These are phyloP conservation scores for Clarireedia paspali DNA, from an alignment of 2,329 filamentous ascomycete genomes.

Conservation along the genomic window DNA sequence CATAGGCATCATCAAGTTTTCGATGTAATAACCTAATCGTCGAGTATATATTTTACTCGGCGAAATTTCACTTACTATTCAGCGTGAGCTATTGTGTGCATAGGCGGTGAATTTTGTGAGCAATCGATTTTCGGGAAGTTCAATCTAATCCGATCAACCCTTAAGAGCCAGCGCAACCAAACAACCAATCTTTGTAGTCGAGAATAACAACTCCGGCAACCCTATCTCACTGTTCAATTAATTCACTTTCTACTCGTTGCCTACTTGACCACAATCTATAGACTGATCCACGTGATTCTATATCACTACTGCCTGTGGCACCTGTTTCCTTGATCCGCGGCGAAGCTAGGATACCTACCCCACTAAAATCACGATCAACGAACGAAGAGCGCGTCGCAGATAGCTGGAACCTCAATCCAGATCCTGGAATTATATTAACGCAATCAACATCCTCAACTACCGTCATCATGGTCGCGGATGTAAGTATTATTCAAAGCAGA, in stretches of 20 bases:
- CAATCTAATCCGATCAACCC: no score
- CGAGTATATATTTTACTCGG: no score
- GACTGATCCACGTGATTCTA: constrained; percentile 5
- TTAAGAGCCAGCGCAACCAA: no score
- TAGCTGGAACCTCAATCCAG: neutral
- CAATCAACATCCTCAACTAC: neutral
- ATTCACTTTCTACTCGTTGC: neutral
- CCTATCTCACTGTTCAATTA: neutral
- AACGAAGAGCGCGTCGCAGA: constrained; percentile 7
- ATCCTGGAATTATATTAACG: constrained; percentile 1
- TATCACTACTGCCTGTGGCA: neutral
- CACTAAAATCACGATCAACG: constrained; percentile 6
- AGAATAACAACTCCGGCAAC: neutral
- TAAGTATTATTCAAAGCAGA: constrained; percentile 11
- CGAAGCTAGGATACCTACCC: constrained; percentile 6
- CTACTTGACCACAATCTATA: no score
- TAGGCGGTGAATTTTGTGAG: no score
- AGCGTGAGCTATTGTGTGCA: no score
- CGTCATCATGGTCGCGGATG: constrained; percentile 28
- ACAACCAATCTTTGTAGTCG: no score
- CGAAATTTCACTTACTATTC: no score
- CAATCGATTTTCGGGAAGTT: no score
- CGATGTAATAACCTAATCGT: no score
- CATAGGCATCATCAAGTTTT: no score
- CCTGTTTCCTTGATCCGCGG: neutral